These are phyloP conservation scores for Oehlia diaphana DNA, from an alignment of 192 early-diverging fungal species.

Conservation along the genomic window DNA sequence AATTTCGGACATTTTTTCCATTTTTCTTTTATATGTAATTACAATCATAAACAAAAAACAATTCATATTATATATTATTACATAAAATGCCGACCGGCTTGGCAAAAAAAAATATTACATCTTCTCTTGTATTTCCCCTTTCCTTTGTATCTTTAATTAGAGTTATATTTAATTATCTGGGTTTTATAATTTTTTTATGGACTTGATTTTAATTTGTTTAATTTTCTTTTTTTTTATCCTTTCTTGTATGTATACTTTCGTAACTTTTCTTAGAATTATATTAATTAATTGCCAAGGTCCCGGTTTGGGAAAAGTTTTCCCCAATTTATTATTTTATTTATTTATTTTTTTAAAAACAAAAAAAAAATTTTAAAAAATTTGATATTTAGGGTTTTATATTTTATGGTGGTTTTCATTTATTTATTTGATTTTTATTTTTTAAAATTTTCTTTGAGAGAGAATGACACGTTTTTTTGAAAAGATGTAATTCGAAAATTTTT, in stretches of 20 bases:
- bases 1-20: not conserved
- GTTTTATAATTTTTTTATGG: not conserved
- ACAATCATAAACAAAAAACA: too few relatives aligned
- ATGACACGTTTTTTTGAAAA: not conserved
- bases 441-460: not conserved
- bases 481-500: not conserved
- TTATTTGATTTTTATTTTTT: too few relatives aligned
- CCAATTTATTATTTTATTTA: not conserved
- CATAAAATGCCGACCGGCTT: slow-evolving; percentile 18
- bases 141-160: not conserved
- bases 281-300: not conserved
- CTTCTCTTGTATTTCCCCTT: not conserved
- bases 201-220: not conserved
- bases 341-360: not conserved
- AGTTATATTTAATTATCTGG: not conserved
- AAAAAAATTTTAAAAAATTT: too few relatives aligned
- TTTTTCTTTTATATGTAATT: not conserved
- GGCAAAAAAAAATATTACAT: not conserved
- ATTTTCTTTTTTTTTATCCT: not conserved
- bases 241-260: not conserved
- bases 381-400: too few relatives aligned
- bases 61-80: not conserved
- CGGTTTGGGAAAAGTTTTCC: not conserved
- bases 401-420: too few relatives aligned
- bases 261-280: not conserved